A percentile compares a stretch with the other conserved stretches of the same genome.
Conservation (phyloP, 495 filamentous ascomycete species). For the Trichoderma erinaceum region DNA sequence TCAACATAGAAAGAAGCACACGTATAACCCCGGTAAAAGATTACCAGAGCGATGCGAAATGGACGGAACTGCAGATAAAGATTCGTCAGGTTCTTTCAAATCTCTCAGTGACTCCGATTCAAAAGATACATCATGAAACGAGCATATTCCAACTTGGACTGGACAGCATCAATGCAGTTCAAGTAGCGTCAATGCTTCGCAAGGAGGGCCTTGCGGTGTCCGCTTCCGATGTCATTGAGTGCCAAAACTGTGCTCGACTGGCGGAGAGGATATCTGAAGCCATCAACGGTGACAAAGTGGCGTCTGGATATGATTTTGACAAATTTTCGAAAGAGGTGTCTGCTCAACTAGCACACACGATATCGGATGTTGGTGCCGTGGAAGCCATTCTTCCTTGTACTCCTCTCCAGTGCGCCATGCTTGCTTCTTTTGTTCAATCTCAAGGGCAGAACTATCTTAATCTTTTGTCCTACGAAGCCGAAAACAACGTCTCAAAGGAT, state of each 20-base stretch:
- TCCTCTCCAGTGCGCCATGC: constrained; percentile 55
- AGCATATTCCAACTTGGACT: constrained; percentile 80
- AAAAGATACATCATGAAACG: constrained; percentile 50
- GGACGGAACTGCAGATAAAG: constrained; percentile 43
- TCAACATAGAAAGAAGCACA: not conserved
- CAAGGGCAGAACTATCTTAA: constrained; percentile 58
- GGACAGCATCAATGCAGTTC: constrained; percentile 83
- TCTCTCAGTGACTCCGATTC: constrained; percentile 44
- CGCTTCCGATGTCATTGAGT: constrained; percentile 64
- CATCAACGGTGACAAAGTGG: not conserved
- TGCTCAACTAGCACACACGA: constrained; percentile 20
- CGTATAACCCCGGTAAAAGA: not conserved
- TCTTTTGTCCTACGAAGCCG: constrained; percentile 43
- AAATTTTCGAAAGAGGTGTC: constrained; percentile 29
- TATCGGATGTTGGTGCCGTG: constrained; percentile 19
- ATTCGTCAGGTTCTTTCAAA: constrained; percentile 53
- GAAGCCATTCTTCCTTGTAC: constrained; percentile 58
- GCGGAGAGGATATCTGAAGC: constrained; percentile 19
- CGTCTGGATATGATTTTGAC: constrained; percentile 36
- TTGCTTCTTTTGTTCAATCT: constrained; percentile 53
- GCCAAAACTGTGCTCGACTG: constrained; percentile 46
- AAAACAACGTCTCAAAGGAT: constrained; percentile 14
- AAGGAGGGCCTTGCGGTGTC: constrained; percentile 48
- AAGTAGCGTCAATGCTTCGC: constrained; percentile 60
- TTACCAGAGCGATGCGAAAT: constrained; percentile 24